phyloP scores from a whole-genome alignment of 805 yeast genomes.

The Ogataea populi-albae region DNA sequence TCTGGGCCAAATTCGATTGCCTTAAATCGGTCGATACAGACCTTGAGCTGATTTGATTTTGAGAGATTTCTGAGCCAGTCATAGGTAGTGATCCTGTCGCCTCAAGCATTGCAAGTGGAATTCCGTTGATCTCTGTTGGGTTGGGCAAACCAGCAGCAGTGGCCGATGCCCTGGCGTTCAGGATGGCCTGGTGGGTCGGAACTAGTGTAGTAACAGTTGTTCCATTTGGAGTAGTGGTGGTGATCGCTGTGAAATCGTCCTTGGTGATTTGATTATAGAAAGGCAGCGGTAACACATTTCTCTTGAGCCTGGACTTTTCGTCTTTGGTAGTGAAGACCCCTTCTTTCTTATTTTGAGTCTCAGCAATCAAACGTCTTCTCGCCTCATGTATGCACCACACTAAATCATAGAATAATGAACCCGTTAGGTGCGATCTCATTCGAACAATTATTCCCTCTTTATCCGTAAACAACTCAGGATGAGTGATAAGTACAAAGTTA shows the following conservation, averaged over 20 bases:
- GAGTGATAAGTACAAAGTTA: slow-evolving; percentile 80
- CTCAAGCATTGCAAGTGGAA: slow-evolving; percentile 54
- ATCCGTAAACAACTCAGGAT: slow-evolving; percentile 76
- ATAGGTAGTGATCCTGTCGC: slow-evolving; percentile 71
- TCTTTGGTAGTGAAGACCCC: not conserved
- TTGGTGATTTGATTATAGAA: slow-evolving; percentile 86
- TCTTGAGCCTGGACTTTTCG: slow-evolving; percentile 17
- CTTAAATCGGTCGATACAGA: not conserved
- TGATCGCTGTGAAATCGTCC: slow-evolving; percentile 82
- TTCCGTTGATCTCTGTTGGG: slow-evolving; percentile 40
- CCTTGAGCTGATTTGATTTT: not conserved
- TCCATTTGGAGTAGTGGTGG: slow-evolving; percentile 88
- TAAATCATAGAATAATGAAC: slow-evolving; percentile 84
- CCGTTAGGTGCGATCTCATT: slow-evolving; percentile 91
- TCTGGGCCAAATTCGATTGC: not conserved
- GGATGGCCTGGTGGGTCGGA: slow-evolving; percentile 78
- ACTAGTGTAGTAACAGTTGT: slow-evolving; percentile 86
- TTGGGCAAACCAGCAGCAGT: slow-evolving; percentile 55
- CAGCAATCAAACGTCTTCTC: slow-evolving; percentile 59
- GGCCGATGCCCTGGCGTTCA: slow-evolving; percentile 55
- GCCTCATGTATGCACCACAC: slow-evolving; percentile 97
- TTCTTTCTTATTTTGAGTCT: slow-evolving; percentile 30
- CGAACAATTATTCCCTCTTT: slow-evolving; percentile 74
- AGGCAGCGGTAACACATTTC: slow-evolving; percentile 69
- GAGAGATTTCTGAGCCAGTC: too few species aligned